phyloP scores from a whole-genome alignment of 2,329 filamentous ascomycete species.

The Helotiales sp. region DNA sequence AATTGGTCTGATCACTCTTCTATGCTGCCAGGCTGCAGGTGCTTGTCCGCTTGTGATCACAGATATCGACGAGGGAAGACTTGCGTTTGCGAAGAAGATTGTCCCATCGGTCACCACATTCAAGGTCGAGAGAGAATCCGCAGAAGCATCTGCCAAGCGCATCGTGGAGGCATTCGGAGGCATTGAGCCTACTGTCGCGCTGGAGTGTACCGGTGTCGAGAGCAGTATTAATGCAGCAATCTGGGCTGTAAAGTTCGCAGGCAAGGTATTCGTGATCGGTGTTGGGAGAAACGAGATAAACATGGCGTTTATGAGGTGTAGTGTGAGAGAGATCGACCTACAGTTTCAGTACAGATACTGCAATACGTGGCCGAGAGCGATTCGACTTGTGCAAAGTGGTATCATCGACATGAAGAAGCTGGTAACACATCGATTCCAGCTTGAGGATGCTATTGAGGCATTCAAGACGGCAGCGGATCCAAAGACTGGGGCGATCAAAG shows the following conservation, averaged over 20 bases:
- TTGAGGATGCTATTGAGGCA: constrained; percentile 86
- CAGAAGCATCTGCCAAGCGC: constrained; percentile 70
- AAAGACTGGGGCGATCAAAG: constrained; percentile 95
- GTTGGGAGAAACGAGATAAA: constrained; percentile 95
- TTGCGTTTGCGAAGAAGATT: constrained; percentile 82
- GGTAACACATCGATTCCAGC: constrained; percentile 81
- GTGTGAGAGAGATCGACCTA: constrained; percentile 87
- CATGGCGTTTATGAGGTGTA: constrained; percentile 92
- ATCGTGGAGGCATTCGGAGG: constrained; percentile 73
- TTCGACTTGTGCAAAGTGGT: constrained; percentile 80
- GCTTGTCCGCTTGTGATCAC: constrained; percentile 91
- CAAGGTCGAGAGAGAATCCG: constrained; percentile 66
- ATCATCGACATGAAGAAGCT: constrained; percentile 79
- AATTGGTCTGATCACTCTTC: constrained; percentile 85
- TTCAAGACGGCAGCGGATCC: constrained; percentile 88
- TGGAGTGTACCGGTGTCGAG: constrained; percentile 96
- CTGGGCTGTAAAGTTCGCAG: constrained; percentile 89
- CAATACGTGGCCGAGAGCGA: constrained; percentile 95
- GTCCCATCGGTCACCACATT: constrained; percentile 79
- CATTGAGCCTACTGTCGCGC: constrained; percentile 75
- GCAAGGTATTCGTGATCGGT: constrained; percentile 95
- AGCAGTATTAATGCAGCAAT: constrained; percentile 83
- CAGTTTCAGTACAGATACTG: constrained; percentile 96
- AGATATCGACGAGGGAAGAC: constrained; percentile 84
- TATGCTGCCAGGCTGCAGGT: constrained; percentile 83